Evolutionary conservation across 345 rosid genomes (phyloP), one percentile per base, ranked within the genome.

Genomic region (Ricinus communis): DNA sequence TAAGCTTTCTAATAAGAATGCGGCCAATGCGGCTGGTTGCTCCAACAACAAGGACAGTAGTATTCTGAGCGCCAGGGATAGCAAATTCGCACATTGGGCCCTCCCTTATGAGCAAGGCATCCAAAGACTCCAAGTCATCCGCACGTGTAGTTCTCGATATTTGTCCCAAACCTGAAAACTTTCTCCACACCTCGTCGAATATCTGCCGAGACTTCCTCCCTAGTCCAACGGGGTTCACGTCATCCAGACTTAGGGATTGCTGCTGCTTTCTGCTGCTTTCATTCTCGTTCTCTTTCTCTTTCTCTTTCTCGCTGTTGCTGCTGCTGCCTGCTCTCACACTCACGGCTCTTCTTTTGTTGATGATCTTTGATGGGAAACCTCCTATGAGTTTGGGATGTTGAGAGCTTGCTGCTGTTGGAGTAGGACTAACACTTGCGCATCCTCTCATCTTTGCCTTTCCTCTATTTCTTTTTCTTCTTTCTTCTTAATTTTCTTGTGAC

Each of bases 11-110:
- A 72, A 94, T 90, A 56, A 94, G 86, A 25, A 94, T 87, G 70
- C 97, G 96, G 25, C 98, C 98, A 72, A 94, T 90, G 52, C 98
- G 80, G 72, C 98, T 90, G 71, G 96, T 94, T 66, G 90, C 91
- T 13, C 97, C 98, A 43, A 91, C 91, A 56, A 94, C 95, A 74
- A 94, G 95, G 59, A 94, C 96, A 67, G 90, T 86, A 66, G 96
- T 93, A 79, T 83, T 85, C 82, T 90, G 97, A 70, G 98, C 97
- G 1, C 96, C 98, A 27, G 98, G 96, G 62, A 87, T 85, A 75
- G 87, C 93, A 73, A 94, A 94, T 66, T 91, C 98, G 70, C 98
- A 90, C 91, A 91, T 88, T 68, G 97, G 98, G n/a, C 97, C 97
- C 71, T 87, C 97, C 75, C 89, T 79, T 1, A 90, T 86, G 69